Evolutionary conservation across 2,329 filamentous ascomycete genomes (phyloP).

Genomic region (Colletotrichum sp.): DNA sequence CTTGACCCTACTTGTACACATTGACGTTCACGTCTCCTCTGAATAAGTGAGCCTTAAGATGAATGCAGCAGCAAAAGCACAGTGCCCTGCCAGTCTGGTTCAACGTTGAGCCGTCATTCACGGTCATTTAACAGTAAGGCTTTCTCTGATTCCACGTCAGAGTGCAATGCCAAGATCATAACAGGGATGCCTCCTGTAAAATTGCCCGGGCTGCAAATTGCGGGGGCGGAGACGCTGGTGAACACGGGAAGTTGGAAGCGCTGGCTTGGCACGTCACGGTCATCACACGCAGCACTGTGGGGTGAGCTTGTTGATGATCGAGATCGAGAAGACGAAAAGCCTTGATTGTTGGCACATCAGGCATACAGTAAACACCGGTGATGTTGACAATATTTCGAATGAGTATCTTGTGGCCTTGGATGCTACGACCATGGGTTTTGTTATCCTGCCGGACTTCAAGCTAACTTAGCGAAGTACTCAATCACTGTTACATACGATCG

Average conservation of each 20-base stretch:
- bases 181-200: not conserved
- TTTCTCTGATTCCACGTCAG: not conserved
- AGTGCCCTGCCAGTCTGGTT: not conserved
- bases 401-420: no score
- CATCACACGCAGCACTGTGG: not conserved
- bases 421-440: no score
- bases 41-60: rapidly evolving
- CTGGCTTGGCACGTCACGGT: not conserved
- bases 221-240: not conserved
- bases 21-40: not conserved
- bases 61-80: not conserved
- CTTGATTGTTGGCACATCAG: not conserved
- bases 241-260: constrained; percentile 2
- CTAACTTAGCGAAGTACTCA: no score
- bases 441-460: no score
- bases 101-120: rapidly evolving
- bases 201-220: not conserved
- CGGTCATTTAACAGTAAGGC: rapidly evolving
- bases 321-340: not conserved
- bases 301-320: not conserved
- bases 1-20: not conserved
- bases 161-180: not conserved
- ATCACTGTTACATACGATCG: no score
- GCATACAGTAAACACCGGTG: not conserved
- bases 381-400: not conserved